Evolutionary conservation across 441 rosid species (phyloP).

Genomic region (Mallotus repandus): DNA sequence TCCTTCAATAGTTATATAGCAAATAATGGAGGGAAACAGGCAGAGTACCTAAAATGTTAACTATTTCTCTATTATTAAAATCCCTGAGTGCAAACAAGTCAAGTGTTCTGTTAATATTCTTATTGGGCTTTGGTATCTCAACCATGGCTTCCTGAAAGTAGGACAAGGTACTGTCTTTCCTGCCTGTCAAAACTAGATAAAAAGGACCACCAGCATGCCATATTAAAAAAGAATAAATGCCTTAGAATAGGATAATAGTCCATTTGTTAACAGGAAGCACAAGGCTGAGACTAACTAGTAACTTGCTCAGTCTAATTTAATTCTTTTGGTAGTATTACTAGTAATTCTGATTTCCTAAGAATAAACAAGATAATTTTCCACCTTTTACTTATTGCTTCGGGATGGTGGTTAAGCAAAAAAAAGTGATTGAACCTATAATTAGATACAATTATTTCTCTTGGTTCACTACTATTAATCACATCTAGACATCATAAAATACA

Average conservation of each 20-base stretch:
- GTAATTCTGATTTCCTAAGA: background rate
- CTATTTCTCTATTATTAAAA: slow-evolving; percentile 43
- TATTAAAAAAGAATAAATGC: background rate
- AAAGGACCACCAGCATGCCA: slow-evolving; percentile 49
- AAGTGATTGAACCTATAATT: background rate
- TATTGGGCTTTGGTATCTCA: slow-evolving; percentile 43
- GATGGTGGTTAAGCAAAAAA: background rate
- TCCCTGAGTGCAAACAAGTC: slow-evolving; percentile 39
- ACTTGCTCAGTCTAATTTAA: background rate
- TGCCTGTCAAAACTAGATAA: slow-evolving; percentile 53
- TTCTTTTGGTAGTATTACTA: background rate
- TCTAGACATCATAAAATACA: background rate
- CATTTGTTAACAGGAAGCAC: background rate
- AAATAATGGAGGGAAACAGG: background rate
- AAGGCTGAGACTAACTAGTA: background rate
- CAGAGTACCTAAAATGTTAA: slow-evolving; percentile 43
- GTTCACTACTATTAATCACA: background rate
- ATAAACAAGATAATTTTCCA: too few species aligned
- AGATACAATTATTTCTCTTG: background rate
- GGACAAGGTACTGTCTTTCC: slow-evolving; percentile 45
- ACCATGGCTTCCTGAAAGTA: slow-evolving; percentile 34
- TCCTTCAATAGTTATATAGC: background rate
- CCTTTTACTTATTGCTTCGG: too few species aligned
- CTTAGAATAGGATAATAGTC: background rate
- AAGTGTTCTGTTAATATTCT: slow-evolving; percentile 32